Conservation (phyloP, 805 yeast genomes). For the Scheffersomyces lignosus region DNA sequence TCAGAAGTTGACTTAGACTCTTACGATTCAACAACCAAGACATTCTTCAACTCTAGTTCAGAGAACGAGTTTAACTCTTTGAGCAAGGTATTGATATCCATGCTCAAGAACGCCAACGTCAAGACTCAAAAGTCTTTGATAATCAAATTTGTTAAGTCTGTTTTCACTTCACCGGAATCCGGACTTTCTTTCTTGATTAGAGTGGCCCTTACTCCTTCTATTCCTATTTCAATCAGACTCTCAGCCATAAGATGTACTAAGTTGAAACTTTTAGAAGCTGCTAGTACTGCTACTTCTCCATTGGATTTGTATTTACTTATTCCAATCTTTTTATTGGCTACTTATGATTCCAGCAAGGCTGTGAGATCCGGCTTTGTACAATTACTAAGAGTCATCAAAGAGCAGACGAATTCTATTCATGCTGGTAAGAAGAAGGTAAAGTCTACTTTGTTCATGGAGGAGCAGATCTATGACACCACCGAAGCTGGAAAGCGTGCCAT, state of each 20-base stretch:
- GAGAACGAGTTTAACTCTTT: constrained; percentile 44
- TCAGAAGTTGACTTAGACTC: constrained; percentile 12
- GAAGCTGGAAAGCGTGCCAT: constrained; percentile 50
- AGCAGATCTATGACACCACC: constrained; percentile 56
- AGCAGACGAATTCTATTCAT: constrained; percentile 38
- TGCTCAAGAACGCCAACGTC: constrained; percentile 1
- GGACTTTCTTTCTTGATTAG: constrained; percentile 60
- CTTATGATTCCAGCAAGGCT: constrained; percentile 49
- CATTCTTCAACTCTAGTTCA: constrained; percentile 36
- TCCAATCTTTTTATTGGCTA: constrained; percentile 58
- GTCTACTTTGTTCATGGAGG: constrained; percentile 44
- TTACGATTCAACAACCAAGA: constrained; percentile 15
- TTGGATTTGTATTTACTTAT: constrained; percentile 50
- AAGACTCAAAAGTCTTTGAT: constrained; percentile 14
- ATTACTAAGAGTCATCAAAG: constrained; percentile 21
- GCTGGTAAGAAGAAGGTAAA: constrained; percentile 32
- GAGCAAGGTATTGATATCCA: constrained; percentile 38
- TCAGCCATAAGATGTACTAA: constrained; percentile 46
- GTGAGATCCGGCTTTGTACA: constrained; percentile 43
- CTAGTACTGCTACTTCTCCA: constrained; percentile 20
- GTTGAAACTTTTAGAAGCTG: constrained; percentile 29
- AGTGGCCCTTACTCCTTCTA: constrained; percentile 53
- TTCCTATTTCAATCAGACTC: constrained; percentile 59
- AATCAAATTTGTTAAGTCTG: constrained; percentile 13
- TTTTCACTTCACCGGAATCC: constrained; percentile 41